Conservation (phyloP, 805 yeast species). For the Saturnispora quitensis region DNA sequence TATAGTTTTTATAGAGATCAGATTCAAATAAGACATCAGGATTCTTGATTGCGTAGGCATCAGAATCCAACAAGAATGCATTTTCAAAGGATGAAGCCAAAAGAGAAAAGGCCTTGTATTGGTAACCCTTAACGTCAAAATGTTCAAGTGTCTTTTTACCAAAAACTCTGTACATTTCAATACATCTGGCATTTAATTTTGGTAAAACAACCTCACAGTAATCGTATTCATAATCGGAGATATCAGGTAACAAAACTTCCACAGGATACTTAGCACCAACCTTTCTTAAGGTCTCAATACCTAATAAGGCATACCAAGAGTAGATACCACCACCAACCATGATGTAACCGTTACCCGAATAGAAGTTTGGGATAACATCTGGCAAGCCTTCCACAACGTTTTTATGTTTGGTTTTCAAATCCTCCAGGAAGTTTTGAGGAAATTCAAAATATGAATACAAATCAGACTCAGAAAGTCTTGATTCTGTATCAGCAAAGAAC, state of each 20-base stretch:
- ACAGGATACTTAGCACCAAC: constrained; percentile 65
- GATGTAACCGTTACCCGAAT: constrained; percentile 42
- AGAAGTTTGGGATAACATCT: constrained; percentile 20
- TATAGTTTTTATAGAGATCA: constrained; percentile 44
- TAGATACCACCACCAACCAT: constrained; percentile 77
- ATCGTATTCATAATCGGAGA: constrained; percentile 61
- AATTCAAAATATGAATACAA: constrained; percentile 22
- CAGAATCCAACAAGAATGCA: constrained; percentile 66
- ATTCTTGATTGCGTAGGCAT: constrained; percentile 58
- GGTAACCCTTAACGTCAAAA: constrained; percentile 54
- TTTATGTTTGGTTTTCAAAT: constrained; percentile 27
- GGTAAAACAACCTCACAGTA: constrained; percentile 61
- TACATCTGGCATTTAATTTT: constrained; percentile 53
- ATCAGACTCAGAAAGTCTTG: constrained; percentile 21
- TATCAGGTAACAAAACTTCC: constrained; percentile 70
- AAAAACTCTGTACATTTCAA: constrained; percentile 50
- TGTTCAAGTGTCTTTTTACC: constrained; percentile 42
- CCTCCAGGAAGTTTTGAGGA: constrained; percentile 26
- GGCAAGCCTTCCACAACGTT: constrained; percentile 25
- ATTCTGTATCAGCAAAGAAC: constrained; percentile 21
- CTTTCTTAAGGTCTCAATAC: constrained; percentile 56
- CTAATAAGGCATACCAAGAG: constrained; percentile 60
- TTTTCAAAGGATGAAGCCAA: constrained; percentile 66
- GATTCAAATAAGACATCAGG: constrained; percentile 52
- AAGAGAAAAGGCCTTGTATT: constrained; percentile 60